Conservation (phyloP, 2,329 filamentous ascomycete genomes). For the Blastomyces silverae region DNA sequence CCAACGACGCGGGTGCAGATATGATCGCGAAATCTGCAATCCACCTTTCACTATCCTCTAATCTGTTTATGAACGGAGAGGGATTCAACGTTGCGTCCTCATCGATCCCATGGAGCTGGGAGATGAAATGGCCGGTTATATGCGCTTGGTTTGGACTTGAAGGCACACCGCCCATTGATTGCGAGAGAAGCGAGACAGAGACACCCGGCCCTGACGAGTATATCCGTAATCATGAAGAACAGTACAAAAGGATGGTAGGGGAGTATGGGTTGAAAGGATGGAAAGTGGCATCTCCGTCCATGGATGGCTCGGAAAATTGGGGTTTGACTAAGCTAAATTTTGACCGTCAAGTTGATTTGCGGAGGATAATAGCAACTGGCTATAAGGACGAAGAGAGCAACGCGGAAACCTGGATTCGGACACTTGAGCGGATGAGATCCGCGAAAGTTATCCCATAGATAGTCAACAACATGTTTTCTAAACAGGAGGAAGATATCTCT, state of each 20-base stretch:
- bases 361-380: slow-evolving; percentile 18
- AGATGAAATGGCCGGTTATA: slow-evolving; percentile 18
- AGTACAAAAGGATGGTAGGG: slow-evolving; percentile 17
- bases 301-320: slow-evolving; percentile 21
- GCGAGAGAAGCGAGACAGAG: slow-evolving; percentile 14
- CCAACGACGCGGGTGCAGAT: slow-evolving; percentile 16
- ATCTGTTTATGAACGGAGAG: slow-evolving; percentile 16
- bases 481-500: neutral
- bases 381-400: slow-evolving; percentile 17
- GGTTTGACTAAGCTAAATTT: slow-evolving; percentile 19
- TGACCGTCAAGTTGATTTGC: slow-evolving; percentile 17
- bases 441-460: slow-evolving; percentile 18
- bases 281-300: slow-evolving; percentile 17
- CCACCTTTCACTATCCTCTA: slow-evolving; percentile 17
- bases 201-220: slow-evolving; percentile 18
- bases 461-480: neutral
- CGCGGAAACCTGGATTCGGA: slow-evolving; percentile 16
- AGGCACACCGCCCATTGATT: slow-evolving; percentile 17
- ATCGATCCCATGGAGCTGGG: slow-evolving; percentile 17
- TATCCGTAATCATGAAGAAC: slow-evolving; percentile 15
- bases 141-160: slow-evolving; percentile 19
- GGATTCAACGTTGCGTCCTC: slow-evolving; percentile 21
- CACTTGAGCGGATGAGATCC: slow-evolving; percentile 17
- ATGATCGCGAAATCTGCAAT: slow-evolving; percentile 22
- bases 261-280: slow-evolving; percentile 18